phyloP scores from a whole-genome alignment of 306 rosid genomes.

The Neltuma alba region DNA sequence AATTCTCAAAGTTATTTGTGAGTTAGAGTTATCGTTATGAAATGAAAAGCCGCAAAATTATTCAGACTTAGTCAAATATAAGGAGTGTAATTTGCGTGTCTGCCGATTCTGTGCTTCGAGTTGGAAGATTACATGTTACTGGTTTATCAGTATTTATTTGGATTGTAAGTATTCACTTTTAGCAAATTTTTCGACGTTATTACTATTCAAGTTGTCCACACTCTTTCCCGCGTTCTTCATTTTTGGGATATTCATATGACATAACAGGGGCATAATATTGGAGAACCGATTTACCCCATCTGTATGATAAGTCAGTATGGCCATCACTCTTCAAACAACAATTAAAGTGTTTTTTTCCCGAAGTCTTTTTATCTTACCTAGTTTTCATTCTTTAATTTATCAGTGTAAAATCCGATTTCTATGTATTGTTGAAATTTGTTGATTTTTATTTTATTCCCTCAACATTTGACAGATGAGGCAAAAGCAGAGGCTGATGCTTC shows the following conservation, averaged over 20 bases:
- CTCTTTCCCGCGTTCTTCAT: background rate
- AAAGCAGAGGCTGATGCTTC: constrained; percentile 35
- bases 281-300: background rate
- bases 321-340: background rate
- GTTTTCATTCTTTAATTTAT: constrained; percentile 7
- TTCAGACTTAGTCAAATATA: background rate
- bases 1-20: background rate
- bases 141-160: background rate
- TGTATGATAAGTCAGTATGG: background rate
- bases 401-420: background rate
- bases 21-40: background rate
- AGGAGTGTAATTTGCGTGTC: background rate
- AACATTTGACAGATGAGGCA: constrained; percentile 36
- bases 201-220: background rate
- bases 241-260: background rate
- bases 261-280: background rate
- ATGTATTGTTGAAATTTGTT: background rate
- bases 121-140: background rate
- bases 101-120: background rate
- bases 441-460: background rate
- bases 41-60: background rate
- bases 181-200: background rate
- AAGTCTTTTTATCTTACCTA: background rate
- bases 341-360: background rate
- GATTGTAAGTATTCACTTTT: background rate